Conservation (phyloP, 2,329 filamentous ascomycete genomes). For the Penicillium sp. region DNA sequence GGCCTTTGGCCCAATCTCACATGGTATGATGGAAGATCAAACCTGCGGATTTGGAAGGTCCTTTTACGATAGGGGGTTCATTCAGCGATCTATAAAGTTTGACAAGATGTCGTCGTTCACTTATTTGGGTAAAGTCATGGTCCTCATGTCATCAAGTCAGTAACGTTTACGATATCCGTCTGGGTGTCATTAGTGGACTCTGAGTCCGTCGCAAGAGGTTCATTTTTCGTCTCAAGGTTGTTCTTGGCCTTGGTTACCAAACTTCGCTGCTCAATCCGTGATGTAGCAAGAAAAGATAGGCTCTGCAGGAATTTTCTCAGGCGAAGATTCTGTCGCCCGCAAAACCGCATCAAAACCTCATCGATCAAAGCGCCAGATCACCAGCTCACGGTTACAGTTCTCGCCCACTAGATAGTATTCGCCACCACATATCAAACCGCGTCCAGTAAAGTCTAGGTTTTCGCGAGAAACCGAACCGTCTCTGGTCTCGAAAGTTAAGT, state of each 20-base stretch:
- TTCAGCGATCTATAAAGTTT: neutral
- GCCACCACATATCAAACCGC: slow-evolving; percentile 57
- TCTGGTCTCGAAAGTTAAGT: slow-evolving; percentile 32
- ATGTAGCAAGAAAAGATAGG: neutral
- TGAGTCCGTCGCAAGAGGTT: neutral
- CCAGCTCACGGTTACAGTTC: slow-evolving; percentile 51
- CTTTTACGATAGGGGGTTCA: neutral
- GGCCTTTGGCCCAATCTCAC: too few relatives aligned
- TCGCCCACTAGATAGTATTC: slow-evolving; percentile 64
- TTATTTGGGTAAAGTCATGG: neutral
- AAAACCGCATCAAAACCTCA: slow-evolving; percentile 4
- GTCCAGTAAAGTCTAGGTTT: slow-evolving; percentile 51
- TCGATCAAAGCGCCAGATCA: slow-evolving; percentile 52
- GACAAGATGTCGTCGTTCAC: neutral
- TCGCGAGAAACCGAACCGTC: slow-evolving; percentile 28
- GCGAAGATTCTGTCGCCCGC: neutral
- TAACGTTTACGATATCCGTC: neutral
- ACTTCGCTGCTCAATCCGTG: neutral
- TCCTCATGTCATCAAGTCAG: neutral
- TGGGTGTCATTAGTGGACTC: neutral
- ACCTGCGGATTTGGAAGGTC: neutral
- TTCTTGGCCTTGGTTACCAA: neutral
- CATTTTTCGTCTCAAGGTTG: neutral
- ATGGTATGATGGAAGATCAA: too few relatives aligned
- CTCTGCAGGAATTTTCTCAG: neutral